Evolutionary conservation across 2,329 filamentous ascomycete species (phyloP).

Genomic region (Stagonosporopsis vannaccii): DNA sequence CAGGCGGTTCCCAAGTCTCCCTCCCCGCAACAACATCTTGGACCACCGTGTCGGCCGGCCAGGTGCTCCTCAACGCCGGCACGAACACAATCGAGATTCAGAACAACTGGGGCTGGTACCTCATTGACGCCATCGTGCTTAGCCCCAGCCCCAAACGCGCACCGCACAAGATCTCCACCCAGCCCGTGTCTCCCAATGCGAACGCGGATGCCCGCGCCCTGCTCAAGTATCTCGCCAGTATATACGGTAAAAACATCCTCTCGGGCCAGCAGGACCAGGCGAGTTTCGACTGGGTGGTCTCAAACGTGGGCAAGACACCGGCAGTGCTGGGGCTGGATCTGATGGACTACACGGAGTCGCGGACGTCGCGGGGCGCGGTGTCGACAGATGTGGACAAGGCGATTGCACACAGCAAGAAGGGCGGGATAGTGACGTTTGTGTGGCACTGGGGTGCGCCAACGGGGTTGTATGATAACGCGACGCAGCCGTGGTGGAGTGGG

Average conservation of each 20-base stretch:
- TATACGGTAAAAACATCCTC: slow-evolving; percentile 58
- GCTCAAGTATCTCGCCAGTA: slow-evolving; percentile 53
- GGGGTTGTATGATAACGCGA: slow-evolving; percentile 57
- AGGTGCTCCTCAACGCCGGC: slow-evolving; percentile 55
- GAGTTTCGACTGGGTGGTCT: slow-evolving; percentile 54
- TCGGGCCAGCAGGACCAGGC: slow-evolving; percentile 58
- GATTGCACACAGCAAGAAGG: slow-evolving; percentile 53
- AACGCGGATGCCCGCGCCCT: slow-evolving; percentile 50
- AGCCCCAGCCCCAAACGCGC: slow-evolving; percentile 47
- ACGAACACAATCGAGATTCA: slow-evolving; percentile 56
- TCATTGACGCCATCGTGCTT: slow-evolving; percentile 56
- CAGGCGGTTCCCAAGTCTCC: slow-evolving; percentile 52
- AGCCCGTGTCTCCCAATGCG: slow-evolving; percentile 51
- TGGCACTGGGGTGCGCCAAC: slow-evolving; percentile 61
- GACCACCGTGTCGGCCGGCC: slow-evolving; percentile 53
- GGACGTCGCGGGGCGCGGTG: slow-evolving; percentile 53
- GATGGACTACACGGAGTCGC: slow-evolving; percentile 59
- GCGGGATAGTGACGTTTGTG: slow-evolving; percentile 57
- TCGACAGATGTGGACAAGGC: slow-evolving; percentile 57
- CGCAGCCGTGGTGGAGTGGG: slow-evolving; percentile 58
- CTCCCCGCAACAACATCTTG: slow-evolving; percentile 52
- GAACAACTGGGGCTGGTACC: slow-evolving; percentile 59
- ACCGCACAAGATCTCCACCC: slow-evolving; percentile 51
- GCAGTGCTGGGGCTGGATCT: slow-evolving; percentile 57
- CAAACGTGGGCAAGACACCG: slow-evolving; percentile 57